Evolutionary conservation across 768 basidiomycete species (phyloP), one percentile per base, ranked within the genome.

Genomic region (Agaricus blazei): DNA sequence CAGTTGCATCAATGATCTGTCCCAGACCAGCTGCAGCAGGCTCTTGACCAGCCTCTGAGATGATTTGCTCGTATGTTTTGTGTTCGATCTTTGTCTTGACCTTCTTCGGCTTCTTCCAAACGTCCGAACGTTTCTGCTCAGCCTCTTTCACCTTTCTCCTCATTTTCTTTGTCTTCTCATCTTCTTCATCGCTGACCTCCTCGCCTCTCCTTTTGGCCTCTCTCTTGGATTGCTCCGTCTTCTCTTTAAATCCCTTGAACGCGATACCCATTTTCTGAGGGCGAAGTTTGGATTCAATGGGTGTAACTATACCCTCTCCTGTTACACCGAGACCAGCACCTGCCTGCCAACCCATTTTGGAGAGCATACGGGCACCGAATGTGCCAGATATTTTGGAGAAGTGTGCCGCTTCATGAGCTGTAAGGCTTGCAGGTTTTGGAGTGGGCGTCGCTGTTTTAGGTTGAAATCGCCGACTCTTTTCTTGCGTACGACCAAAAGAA

Each of bases 1-100:
- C 93, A 19, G 93, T 89, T 15, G 95, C 92, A 70, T 99, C 97
- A 55, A 98, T 91, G 38, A 99, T 94, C 63, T 87, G 83, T 2
- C 94, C 97, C 47, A 94, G 67, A 6, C 84, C 83, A 2, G 82
- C 63, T 2, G 72, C 62, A 7, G 76, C 62, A 0, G 72, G 68
- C 36, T 85, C 82, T 58, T 84, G 77, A 0, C 88, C 91, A 24
- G 91, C 86, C 66, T 96, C 93, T 2, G 90, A 88, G 50, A 99
- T 68, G 52, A 98, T 91, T 70, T 99, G 84, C 69, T 99, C 97
- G 66, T 98, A 99, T 0, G 94, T 93, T 78, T 96, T 97, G 74
- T 98, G 94, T 66, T 93, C 86, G 34, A 94, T 74, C 70, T 84
- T 92, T 23, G 80, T 84, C 71, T 92, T 97, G 52, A 84, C 77